Conservation (phyloP, 2,329 filamentous ascomycete genomes). For the Geoglossum cookeanum region DNA sequence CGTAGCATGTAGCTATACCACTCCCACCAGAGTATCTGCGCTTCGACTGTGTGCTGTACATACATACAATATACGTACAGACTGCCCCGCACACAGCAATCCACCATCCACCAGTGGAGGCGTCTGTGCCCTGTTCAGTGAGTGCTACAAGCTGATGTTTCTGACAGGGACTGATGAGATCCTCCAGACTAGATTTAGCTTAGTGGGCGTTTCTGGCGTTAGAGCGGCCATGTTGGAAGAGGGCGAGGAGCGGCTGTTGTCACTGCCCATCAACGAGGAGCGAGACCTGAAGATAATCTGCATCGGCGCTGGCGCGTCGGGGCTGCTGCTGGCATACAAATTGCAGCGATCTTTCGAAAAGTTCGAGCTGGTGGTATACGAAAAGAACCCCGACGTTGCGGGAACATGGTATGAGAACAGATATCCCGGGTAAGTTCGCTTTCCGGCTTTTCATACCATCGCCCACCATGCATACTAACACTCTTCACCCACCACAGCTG, state of each 20-base stretch:
- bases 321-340: neutral
- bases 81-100: too few relatives aligned
- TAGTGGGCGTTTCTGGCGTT: too few relatives aligned
- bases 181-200: too few relatives aligned
- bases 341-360: neutral
- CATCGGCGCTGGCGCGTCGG: conserved; percentile 4
- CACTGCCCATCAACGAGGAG: neutral
- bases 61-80: too few relatives aligned
- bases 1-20: too few relatives aligned
- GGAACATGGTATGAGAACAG: conserved; percentile 7
- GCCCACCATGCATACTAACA: neutral
- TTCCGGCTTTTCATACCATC: neutral
- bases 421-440: conserved; percentile 3
- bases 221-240: too few relatives aligned
- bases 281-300: neutral
- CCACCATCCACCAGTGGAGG: too few relatives aligned
- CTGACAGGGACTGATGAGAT: too few relatives aligned
- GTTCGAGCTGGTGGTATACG: neutral
- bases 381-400: conserved; percentile 5
- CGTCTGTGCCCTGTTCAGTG: too few relatives aligned
- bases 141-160: too few relatives aligned
- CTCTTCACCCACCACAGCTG: neutral
- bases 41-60: too few relatives aligned
- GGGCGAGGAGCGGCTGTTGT: neutral
- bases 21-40: too few relatives aligned